These are phyloP conservation scores for Fusarium chlamydosporum DNA, from an alignment of 2,329 filamentous ascomycete genomes.

Conservation along the genomic window DNA sequence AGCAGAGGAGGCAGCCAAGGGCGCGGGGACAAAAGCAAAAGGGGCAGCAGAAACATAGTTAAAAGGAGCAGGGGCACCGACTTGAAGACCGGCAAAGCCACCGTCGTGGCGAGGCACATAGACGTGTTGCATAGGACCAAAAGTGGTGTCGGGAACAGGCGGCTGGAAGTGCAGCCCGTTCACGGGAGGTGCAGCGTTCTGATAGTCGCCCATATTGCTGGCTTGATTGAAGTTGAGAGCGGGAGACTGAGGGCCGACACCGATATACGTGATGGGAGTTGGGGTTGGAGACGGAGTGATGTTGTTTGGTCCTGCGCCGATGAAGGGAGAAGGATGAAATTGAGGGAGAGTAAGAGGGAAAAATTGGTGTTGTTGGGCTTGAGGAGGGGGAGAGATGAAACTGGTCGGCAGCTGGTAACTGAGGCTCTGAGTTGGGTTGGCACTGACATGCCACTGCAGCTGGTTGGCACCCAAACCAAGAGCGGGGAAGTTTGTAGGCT, in stretches of 20 bases:
- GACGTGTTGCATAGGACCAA: slow-evolving; percentile 68
- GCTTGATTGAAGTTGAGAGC: slow-evolving; percentile 47
- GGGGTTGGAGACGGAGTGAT: slow-evolving; percentile 6
- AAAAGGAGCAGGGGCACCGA: slow-evolving; percentile 52
- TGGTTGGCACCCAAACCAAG: slow-evolving; percentile 47
- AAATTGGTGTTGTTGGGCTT: slow-evolving; percentile 30
- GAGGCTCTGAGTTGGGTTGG: slow-evolving; percentile 55
- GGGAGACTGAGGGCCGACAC: slow-evolving; percentile 43
- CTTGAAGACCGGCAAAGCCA: slow-evolving; percentile 52
- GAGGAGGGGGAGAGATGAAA: slow-evolving; percentile 38
- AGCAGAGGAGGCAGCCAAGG: slow-evolving; percentile 45
- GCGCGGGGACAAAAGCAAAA: slow-evolving; percentile 40
- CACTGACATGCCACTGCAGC: slow-evolving; percentile 55
- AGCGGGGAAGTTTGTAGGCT: slow-evolving; percentile 51
- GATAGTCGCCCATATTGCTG: slow-evolving; percentile 57
- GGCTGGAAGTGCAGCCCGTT: slow-evolving; percentile 69
- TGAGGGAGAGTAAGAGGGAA: slow-evolving; percentile 20
- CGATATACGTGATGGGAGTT: slow-evolving; percentile 50
- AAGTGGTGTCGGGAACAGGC: slow-evolving; percentile 69
- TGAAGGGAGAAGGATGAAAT: slow-evolving; percentile 34
- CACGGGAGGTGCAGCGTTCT: slow-evolving; percentile 59
- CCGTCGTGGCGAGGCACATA: slow-evolving; percentile 69
- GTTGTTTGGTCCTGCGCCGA: slow-evolving; percentile 26
- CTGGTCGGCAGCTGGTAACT: slow-evolving; percentile 46
- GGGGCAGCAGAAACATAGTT: slow-evolving; percentile 50